Conservation (phyloP, 805 yeast species). For the Spathaspora passalidarum region DNA sequence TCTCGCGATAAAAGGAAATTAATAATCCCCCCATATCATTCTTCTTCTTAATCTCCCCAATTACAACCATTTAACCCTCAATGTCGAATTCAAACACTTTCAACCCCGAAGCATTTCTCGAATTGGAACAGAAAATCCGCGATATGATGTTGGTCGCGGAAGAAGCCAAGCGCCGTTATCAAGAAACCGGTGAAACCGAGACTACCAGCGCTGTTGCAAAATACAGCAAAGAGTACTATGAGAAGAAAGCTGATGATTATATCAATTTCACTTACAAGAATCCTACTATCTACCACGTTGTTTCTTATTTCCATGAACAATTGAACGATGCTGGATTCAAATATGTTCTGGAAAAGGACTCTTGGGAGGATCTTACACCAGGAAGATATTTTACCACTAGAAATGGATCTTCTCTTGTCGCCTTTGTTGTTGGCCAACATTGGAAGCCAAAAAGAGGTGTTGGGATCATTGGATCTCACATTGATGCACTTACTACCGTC, state of each 20-base stretch:
- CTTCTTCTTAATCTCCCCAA: not conserved
- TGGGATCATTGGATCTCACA: constrained; percentile 72
- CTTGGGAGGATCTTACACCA: constrained; percentile 46
- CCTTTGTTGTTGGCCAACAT: constrained; percentile 64
- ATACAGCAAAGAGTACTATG: constrained; percentile 18
- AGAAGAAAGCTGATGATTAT: constrained; percentile 44
- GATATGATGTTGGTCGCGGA: not conserved
- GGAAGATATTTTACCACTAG: constrained; percentile 68
- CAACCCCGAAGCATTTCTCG: not conserved
- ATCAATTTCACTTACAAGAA: constrained; percentile 66
- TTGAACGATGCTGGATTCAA: constrained; percentile 60
- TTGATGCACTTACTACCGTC: constrained; percentile 66
- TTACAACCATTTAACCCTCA: not conserved
- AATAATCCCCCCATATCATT: not conserved
- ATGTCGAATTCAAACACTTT: not conserved
- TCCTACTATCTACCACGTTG: constrained; percentile 78
- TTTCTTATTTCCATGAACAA: constrained; percentile 45
- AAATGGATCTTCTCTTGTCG: constrained; percentile 64
- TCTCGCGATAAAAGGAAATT: not conserved
- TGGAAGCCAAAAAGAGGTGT: constrained; percentile 67
- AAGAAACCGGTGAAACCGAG: not conserved
- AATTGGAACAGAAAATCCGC: not conserved
- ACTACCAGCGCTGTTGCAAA: not conserved
- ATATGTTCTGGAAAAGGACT: constrained; percentile 60
- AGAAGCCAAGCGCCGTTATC: not conserved